A percentile compares a stretch with the other conserved stretches of the same genome.
Conservation (phyloP, 1,284 basidiomycete genomes). For the Filobasidium uniguttulatum region DNA sequence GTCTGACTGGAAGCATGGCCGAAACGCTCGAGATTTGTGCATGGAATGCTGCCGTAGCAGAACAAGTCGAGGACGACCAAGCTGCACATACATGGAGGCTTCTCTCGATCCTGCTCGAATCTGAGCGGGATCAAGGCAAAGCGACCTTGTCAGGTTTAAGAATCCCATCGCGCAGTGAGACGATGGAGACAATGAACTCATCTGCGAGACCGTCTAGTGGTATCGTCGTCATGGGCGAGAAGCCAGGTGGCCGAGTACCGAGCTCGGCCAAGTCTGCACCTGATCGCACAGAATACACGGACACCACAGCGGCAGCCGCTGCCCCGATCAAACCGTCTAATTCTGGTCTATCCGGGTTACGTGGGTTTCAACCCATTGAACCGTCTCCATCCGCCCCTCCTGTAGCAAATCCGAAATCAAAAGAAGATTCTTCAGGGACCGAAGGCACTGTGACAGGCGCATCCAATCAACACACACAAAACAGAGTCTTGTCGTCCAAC, state of each 20-base stretch:
- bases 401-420: not conserved
- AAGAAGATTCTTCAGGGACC: not conserved
- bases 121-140: constrained; percentile 1
- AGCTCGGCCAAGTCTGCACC: not conserved
- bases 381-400: not conserved
- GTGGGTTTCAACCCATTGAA: not conserved
- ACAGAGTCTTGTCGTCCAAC: not conserved
- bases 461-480: not conserved
- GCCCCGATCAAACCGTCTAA: too few relatives aligned
- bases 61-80: constrained; percentile 43
- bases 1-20: not conserved
- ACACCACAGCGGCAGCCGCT: too few relatives aligned
- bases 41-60: constrained; percentile 43
- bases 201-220: too few relatives aligned
- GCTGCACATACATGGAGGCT: constrained; percentile 10
- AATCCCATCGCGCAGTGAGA: too few relatives aligned
- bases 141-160: too few relatives aligned
- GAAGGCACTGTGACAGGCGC: too few relatives aligned
- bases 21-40: constrained; percentile 41
- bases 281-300: not conserved
- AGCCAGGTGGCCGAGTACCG: too few relatives aligned
- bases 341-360: not conserved
- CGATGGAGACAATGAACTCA: too few relatives aligned
- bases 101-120: constrained; percentile 7
- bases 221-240: too few relatives aligned